Percentiles rank a stretch among this genome's conserved stretches.
phyloP scores from a whole-genome alignment of 345 rosid species.

The Eucalyptus fibrosa region DNA sequence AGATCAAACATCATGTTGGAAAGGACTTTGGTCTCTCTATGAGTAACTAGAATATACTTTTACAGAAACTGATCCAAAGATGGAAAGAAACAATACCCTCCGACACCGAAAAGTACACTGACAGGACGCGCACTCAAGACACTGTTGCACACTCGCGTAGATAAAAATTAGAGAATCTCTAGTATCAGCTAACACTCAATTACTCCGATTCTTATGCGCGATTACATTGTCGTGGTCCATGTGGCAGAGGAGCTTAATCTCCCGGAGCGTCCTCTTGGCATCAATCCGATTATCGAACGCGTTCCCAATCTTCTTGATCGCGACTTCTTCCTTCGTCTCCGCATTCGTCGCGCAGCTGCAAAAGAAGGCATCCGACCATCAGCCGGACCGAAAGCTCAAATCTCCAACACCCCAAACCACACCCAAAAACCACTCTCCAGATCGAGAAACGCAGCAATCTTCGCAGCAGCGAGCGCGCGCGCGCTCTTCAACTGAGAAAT shows the following conservation, averaged over 20 bases:
- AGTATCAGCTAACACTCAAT: neutral
- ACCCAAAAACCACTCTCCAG: neutral
- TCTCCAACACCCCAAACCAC: neutral
- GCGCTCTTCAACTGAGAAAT: neutral
- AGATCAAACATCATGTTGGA: neutral
- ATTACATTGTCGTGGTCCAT: conserved; percentile 86
- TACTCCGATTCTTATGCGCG: neutral
- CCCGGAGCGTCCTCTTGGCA: conserved; percentile 86
- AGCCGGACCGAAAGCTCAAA: neutral
- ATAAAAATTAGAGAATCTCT: neutral
- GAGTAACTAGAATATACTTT: neutral
- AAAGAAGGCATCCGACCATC: neutral
- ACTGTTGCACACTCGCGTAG: neutral
- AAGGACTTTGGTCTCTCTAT: neutral
- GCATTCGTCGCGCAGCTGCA: conserved; percentile 70
- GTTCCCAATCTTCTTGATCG: conserved; percentile 83
- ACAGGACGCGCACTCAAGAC: neutral
- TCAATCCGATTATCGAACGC: conserved; percentile 89
- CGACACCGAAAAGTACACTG: neutral
- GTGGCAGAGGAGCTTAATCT: conserved; percentile 88
- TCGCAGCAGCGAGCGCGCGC: neutral
- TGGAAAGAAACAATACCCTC: neutral
- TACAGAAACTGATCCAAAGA: neutral
- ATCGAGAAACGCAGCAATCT: neutral
- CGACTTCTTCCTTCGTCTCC: conserved; percentile 76